A percentile compares a stretch with the other conserved stretches of the same genome.
These are phyloP conservation scores for Colletotrichum sp. DNA, from an alignment of 2,329 filamentous ascomycete species.

Conservation along the genomic window DNA sequence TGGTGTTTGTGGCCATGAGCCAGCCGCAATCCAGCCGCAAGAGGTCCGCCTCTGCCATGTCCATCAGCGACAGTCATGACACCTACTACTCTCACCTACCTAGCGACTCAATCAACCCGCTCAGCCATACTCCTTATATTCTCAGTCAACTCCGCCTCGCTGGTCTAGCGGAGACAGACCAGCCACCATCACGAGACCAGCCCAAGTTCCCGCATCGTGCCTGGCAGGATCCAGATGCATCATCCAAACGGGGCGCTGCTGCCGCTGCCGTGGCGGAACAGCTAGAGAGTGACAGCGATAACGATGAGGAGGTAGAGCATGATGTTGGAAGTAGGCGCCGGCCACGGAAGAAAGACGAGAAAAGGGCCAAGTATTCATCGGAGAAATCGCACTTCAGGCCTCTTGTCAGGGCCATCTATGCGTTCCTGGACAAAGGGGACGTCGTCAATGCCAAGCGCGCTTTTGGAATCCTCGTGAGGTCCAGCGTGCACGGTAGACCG, in stretches of 20 bases:
- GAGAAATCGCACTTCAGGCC: slow-evolving; percentile 20
- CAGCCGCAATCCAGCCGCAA: slow-evolving; percentile 30
- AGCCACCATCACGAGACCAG: slow-evolving; percentile 39
- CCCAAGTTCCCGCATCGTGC: slow-evolving; percentile 58
- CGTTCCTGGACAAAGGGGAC: slow-evolving; percentile 73
- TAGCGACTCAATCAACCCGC: slow-evolving; percentile 52
- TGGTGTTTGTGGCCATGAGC: background rate
- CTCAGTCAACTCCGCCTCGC: slow-evolving; percentile 59
- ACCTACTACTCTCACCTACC: slow-evolving; percentile 27
- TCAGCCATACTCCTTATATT: slow-evolving; percentile 57
- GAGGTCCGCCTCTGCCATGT: slow-evolving; percentile 28
- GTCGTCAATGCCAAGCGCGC: slow-evolving; percentile 74
- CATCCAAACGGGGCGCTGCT: background rate
- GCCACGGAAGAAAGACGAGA: slow-evolving; percentile 22
- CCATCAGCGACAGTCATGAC: slow-evolving; percentile 4
- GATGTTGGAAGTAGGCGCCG: slow-evolving; percentile 17
- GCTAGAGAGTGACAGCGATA: background rate
- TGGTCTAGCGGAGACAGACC: slow-evolving; percentile 54
- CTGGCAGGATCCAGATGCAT: slow-evolving; percentile 1
- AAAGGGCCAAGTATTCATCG: slow-evolving; percentile 9
- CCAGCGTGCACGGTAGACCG: slow-evolving; percentile 50
- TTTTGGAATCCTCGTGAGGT: slow-evolving; percentile 70
- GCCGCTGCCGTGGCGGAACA: background rate
- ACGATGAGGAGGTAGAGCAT: background rate
- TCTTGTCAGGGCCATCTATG: slow-evolving; percentile 65